phyloP scores from a whole-genome alignment of 2,329 filamentous ascomycete genomes.

The Colletotrichum chrysophilum region DNA sequence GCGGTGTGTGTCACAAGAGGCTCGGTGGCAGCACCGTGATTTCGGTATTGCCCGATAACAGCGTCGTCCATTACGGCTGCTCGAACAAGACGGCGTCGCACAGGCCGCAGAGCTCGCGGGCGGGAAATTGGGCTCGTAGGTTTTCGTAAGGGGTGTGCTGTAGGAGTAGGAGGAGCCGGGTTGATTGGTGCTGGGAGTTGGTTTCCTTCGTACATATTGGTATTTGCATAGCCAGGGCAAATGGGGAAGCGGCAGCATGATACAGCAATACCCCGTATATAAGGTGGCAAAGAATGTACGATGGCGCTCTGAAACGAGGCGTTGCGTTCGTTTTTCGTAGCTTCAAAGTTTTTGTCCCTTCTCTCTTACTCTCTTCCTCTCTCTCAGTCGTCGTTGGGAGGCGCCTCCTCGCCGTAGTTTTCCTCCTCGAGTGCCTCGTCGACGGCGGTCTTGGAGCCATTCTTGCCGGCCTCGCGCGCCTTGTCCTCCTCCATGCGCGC shows the following conservation, averaged over 20 bases:
- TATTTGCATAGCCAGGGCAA: slow-evolving; percentile 27
- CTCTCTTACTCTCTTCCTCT: neutral
- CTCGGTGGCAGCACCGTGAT: slow-evolving; percentile 87
- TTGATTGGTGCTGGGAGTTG: slow-evolving; percentile 10
- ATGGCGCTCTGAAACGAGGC: neutral
- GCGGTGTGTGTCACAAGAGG: slow-evolving; percentile 90
- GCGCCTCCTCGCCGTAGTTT: slow-evolving; percentile 85
- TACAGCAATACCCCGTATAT: slow-evolving; percentile 32
- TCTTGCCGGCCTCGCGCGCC: slow-evolving; percentile 42
- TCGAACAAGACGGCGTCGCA: slow-evolving; percentile 54
- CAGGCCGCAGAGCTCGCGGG: slow-evolving; percentile 36
- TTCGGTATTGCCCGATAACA: slow-evolving; percentile 84
- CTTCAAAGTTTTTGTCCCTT: neutral
- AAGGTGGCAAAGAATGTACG: slow-evolving; percentile 9
- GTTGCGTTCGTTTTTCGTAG: neutral
- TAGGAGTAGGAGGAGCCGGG: neutral
- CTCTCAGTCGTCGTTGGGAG: slow-evolving; percentile 64
- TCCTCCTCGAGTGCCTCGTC: slow-evolving; percentile 70
- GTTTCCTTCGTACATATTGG: slow-evolving; percentile 17
- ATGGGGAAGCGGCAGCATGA: slow-evolving; percentile 24
- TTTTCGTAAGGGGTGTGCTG: slow-evolving; percentile 29
- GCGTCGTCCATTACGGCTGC: slow-evolving; percentile 83
- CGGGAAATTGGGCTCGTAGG: slow-evolving; percentile 41
- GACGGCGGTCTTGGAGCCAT: slow-evolving; percentile 29
- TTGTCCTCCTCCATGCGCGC: slow-evolving; percentile 78